Evolutionary conservation across 2,329 filamentous ascomycete species (phyloP).

Genomic region (Periconia sp.): DNA sequence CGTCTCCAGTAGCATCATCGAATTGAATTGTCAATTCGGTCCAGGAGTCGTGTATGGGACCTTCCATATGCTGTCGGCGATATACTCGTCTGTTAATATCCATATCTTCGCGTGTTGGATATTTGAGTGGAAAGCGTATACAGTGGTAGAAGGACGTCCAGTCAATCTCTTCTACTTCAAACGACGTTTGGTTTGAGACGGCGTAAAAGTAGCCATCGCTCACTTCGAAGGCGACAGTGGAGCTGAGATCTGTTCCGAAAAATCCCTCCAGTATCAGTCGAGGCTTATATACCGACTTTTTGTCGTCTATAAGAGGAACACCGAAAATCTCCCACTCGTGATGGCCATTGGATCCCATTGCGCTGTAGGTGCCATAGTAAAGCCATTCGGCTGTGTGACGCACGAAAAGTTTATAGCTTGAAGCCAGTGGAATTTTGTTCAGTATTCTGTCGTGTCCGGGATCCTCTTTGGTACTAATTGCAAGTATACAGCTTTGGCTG

Average conservation of each 20-base stretch:
- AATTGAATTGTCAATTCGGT: slow-evolving; percentile 64
- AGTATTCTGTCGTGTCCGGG: slow-evolving; percentile 42
- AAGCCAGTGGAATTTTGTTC: slow-evolving; percentile 16
- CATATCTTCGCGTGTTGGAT: slow-evolving; percentile 44
- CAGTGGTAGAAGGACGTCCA: slow-evolving; percentile 72
- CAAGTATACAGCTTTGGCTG: slow-evolving; percentile 23
- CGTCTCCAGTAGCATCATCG: slow-evolving; percentile 60
- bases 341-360: slow-evolving; percentile 55
- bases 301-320: slow-evolving; percentile 32
- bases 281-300: slow-evolving; percentile 46
- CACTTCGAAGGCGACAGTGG: slow-evolving; percentile 72
- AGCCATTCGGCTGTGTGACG: slow-evolving; percentile 64
- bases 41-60: slow-evolving; percentile 74
- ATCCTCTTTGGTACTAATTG: slow-evolving; percentile 23
- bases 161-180: slow-evolving; percentile 64
- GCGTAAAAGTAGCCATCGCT: slow-evolving; percentile 68
- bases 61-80: slow-evolving; percentile 68
- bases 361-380: slow-evolving; percentile 67
- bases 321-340: slow-evolving; percentile 65
- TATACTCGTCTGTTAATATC: slow-evolving; percentile 58
- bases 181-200: slow-evolving; percentile 65
- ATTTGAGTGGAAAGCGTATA: slow-evolving; percentile 61
- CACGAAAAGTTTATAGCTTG: slow-evolving; percentile 63
- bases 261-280: slow-evolving; percentile 59
- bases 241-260: slow-evolving; percentile 66